Percentiles rank a stretch among this genome's conserved stretches.
Evolutionary conservation across 768 basidiomycete species (phyloP).

Genomic region (Tephrocybe sp.): DNA sequence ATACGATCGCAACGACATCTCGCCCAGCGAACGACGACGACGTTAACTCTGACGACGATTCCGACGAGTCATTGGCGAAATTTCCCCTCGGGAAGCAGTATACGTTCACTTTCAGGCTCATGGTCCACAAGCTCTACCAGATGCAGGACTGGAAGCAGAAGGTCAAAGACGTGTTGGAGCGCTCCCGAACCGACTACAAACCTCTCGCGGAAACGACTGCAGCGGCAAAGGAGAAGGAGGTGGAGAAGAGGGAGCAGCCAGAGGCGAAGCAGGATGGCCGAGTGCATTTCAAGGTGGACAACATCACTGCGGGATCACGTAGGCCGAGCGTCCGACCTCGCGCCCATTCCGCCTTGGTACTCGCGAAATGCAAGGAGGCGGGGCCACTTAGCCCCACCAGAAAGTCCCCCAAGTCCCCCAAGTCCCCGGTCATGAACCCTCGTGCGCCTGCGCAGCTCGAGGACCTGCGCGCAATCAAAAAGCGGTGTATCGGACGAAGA

Average conservation of each 20-base stretch:
- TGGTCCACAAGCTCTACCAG: slow-evolving; percentile 65
- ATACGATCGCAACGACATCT: slow-evolving; percentile 22
- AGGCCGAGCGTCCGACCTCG: slow-evolving; percentile 26
- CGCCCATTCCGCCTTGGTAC: slow-evolving; percentile 29
- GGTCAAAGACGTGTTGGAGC: slow-evolving; percentile 50
- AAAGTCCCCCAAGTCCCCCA: slow-evolving; percentile 10
- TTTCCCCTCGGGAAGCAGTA: slow-evolving; percentile 48
- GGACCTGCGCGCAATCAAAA: slow-evolving; percentile 46
- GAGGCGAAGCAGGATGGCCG: slow-evolving; percentile 14
- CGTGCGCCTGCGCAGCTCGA: slow-evolving; percentile 13
- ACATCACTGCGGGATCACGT: slow-evolving; percentile 18
- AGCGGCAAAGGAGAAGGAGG: slow-evolving; percentile 13
- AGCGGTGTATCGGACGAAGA: slow-evolving; percentile 51
- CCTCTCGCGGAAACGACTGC: slow-evolving; percentile 42
- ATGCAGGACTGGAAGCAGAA: slow-evolving; percentile 57
- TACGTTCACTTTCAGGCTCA: slow-evolving; percentile 64
- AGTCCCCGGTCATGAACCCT: slow-evolving; percentile 1
- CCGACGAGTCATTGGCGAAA: slow-evolving; percentile 29
- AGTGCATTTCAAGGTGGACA: slow-evolving; percentile 26
- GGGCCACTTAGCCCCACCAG: slow-evolving; percentile 1
- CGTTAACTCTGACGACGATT: slow-evolving; percentile 19
- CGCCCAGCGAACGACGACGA: slow-evolving; percentile 12
- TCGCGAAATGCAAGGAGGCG: slow-evolving; percentile 17
- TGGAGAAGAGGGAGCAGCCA: slow-evolving; percentile 2
- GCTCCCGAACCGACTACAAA: slow-evolving; percentile 54